Conservation (phyloP, 2,329 filamentous ascomycete genomes). For the Sphaerostilbella broomeana region DNA sequence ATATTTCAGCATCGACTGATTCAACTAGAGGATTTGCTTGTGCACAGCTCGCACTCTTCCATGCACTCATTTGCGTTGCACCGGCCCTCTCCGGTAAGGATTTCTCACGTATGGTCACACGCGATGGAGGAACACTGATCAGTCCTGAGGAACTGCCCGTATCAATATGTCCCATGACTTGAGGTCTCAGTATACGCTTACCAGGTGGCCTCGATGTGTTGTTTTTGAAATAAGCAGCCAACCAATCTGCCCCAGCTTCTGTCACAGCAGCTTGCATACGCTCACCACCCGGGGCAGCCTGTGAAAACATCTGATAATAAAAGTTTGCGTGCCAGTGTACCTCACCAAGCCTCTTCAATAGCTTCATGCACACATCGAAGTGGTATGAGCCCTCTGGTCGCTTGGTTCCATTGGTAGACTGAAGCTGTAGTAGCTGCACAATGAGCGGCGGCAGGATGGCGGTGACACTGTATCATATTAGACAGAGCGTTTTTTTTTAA, state of each 20-base stretch:
- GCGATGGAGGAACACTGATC: neutral
- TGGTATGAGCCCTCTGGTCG: neutral
- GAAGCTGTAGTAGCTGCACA: constrained; percentile 16
- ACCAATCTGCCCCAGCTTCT: constrained; percentile 7
- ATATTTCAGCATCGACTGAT: neutral
- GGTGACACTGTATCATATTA: constrained; percentile 14
- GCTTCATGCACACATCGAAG: constrained; percentile 16
- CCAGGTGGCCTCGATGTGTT: neutral
- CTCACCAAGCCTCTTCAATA: constrained; percentile 15
- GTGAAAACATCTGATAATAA: constrained; percentile 18
- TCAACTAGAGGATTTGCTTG: neutral
- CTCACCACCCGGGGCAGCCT: constrained; percentile 6
- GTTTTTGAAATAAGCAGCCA: constrained; percentile 11
- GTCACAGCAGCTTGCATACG: neutral
- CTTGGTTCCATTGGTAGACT: neutral
- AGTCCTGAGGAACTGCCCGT: neutral
- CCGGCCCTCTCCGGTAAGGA: neutral
- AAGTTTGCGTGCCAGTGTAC: constrained; percentile 19
- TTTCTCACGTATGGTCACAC: neutral
- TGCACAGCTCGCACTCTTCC: too few species aligned
- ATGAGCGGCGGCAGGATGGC: constrained; percentile 16
- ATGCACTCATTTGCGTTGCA: neutral
- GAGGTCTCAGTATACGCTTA: too few species aligned
- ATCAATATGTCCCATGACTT: too few species aligned
- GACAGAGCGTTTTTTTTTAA: neutral